Base-by-base conservation (phyloP, 257 asterid genomes). In the Solanum tarijense region DNA sequence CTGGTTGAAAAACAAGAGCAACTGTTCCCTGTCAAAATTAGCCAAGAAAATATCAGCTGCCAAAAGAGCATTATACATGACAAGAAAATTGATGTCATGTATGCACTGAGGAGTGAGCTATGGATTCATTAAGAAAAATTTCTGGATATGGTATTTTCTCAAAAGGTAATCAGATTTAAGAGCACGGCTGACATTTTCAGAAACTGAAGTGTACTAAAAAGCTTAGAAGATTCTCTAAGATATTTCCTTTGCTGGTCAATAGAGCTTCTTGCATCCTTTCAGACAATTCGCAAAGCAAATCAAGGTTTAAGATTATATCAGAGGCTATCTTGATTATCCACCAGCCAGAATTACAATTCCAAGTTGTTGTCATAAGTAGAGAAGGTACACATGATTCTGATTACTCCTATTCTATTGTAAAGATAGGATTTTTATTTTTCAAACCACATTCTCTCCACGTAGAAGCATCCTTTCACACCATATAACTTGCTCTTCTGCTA, bases 1-100 rank as follows among this genome's bases (percentile, higher is more conserved):
- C 99, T 10, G 99, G 99, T 92, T 97, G 99, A 92, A 96, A 97
- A 86, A 97, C 94, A 16, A 97, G 95, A 87, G 94, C 94, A 83
- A 94, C 98, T 3, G 99, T 97, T 89, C 99, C 99, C 99, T 97
- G 89, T 83, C 87, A 88, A 86, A 75, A 83, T 84, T 83, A 83
- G n/a, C 46, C 34, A 1, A 68, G 6, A 69, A n/a, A 79, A 73
- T 74, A 36, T 83, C 79, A 87, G 74, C 32, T 78, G 32, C 78
- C 52, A 12, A 14, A 79, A 27, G 66, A 43, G 27, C 21, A 58
- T 58, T 9, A 79, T 43, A 43, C 23, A 27, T 5, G 4, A 78
- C 11, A 25, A 31, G 20, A 27, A 14, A 14, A 43, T 2, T 48
- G 36, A 82, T 82, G 29, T 7, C 10, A 36, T 12, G n/a, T 41